phyloP scores from a whole-genome alignment of 140 eudicot genomes.

The Anethum foeniculum region DNA sequence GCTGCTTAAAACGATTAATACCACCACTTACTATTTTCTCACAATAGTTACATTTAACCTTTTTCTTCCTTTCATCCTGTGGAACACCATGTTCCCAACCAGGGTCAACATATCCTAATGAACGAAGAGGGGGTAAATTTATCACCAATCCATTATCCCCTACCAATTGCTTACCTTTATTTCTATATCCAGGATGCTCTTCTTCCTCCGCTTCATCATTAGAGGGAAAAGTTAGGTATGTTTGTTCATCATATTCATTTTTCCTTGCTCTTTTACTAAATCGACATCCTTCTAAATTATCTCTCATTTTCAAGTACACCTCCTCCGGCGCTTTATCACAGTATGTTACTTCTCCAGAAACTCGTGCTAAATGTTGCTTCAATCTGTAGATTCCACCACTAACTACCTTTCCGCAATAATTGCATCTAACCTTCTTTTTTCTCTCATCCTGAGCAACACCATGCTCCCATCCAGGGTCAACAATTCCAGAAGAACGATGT shows the following conservation, averaged over 20 bases:
- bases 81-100: conserved; percentile 98
- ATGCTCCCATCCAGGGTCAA: conserved; percentile 98
- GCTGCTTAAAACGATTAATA: conserved; percentile 90
- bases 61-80: conserved; percentile 92
- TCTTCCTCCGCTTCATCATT: conserved; percentile 60
- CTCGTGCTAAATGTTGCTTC: conserved; percentile 93
- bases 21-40: conserved; percentile 96
- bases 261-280: conserved; percentile 61
- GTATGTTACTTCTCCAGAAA: conserved; percentile 92
- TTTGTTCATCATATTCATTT: conserved; percentile 55
- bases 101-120: conserved; percentile 92
- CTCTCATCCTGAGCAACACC: conserved; percentile 90
- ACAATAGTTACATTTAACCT: conserved; percentile 92
- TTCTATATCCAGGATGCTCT: conserved; percentile 39
- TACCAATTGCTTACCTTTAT: conserved; percentile 55
- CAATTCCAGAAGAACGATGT: conserved; percentile 60
- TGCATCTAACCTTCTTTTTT: conserved; percentile 87
- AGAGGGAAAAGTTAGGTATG: conserved; percentile 57
- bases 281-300: conserved; percentile 76
- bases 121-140: conserved; percentile 77
- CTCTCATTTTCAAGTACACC: conserved; percentile 72
- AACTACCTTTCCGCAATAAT: conserved; percentile 29
- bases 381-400: conserved; percentile 85
- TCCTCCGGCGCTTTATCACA: conserved; percentile 94
- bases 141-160: conserved; percentile 45